Conservation (phyloP, 208 protist species). For the Angomonas desouzai region DNA sequence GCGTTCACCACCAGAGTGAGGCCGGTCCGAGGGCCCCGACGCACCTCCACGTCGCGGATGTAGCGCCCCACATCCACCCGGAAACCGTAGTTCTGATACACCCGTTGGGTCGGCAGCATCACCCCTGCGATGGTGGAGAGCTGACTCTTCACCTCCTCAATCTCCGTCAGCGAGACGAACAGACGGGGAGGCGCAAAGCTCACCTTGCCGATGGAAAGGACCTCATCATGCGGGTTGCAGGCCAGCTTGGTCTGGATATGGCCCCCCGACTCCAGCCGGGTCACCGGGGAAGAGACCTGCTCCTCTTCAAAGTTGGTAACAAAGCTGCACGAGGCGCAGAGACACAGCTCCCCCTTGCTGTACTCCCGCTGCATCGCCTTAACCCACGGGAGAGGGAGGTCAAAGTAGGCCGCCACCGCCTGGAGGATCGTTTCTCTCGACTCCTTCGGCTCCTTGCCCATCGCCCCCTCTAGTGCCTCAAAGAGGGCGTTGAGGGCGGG, state of each 20-base stretch:
- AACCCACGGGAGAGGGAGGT: constrained; percentile 27
- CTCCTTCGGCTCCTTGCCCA: constrained; percentile 16
- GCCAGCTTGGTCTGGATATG: constrained; percentile 13
- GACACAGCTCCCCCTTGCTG: constrained; percentile 29
- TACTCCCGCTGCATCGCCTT: constrained; percentile 62
- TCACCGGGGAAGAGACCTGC: constrained; percentile 1
- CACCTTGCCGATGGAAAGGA: constrained; percentile 34
- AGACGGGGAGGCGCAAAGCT: constrained; percentile 40
- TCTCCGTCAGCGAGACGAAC: constrained; percentile 30
- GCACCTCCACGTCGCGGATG: constrained; percentile 40
- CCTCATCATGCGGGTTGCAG: constrained; percentile 54
- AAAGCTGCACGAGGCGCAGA: constrained; percentile 16
- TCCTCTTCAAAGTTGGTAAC: constrained; percentile 3
- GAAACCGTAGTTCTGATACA: constrained; percentile 28
- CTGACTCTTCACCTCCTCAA: constrained; percentile 9
- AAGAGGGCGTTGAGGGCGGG: constrained; percentile 33
- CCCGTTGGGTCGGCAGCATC: constrained; percentile 22
- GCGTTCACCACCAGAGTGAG: constrained; percentile 48
- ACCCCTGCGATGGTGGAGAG: constrained; percentile 17
- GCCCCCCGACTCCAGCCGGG: not conserved
- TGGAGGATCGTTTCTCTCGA: constrained; percentile 24
- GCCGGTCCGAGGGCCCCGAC: constrained; percentile 46
- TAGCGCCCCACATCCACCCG: constrained; percentile 51
- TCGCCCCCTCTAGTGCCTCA: constrained; percentile 17
- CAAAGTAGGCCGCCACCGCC: constrained; percentile 52